phyloP scores from a whole-genome alignment of 106 monocot genomes.

The Narthecium ossifragum region DNA sequence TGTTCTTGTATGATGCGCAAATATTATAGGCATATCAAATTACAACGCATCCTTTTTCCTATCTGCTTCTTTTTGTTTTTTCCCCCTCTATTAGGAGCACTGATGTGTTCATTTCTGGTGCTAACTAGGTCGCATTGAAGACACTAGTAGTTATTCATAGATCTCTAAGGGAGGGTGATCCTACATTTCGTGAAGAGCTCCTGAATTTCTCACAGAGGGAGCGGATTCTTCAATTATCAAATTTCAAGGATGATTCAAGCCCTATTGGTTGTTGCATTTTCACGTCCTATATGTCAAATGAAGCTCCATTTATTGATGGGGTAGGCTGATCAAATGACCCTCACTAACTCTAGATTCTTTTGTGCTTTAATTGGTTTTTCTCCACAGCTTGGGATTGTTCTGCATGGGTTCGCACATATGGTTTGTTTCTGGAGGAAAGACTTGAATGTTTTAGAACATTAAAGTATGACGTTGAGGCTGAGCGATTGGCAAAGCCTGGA shows the following conservation, averaged over 20 bases:
- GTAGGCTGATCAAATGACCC: no score
- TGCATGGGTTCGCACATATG: slow-evolving; percentile 96
- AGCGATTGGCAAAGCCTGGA: slow-evolving; percentile 45
- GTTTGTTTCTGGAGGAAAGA: slow-evolving; percentile 92
- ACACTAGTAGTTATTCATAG: slow-evolving; percentile 90
- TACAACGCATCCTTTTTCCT: background rate
- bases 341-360: background rate
- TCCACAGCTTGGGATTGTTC: slow-evolving; percentile 96
- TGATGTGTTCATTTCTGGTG: background rate
- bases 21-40: no score
- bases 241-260: slow-evolving; percentile 93
- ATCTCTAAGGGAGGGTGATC: slow-evolving; percentile 86
- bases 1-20: no score
- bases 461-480: slow-evolving; percentile 93
- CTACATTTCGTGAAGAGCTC: slow-evolving; percentile 89
- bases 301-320: no score
- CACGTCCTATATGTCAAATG: no score
- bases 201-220: slow-evolving; percentile 68
- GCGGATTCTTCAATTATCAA: slow-evolving; percentile 69
- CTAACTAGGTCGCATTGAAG: slow-evolving; percentile 85
- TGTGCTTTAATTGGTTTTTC: no score
- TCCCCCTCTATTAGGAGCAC: background rate
- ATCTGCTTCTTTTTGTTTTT: background rate
- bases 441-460: slow-evolving; percentile 86
- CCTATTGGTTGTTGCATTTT: slow-evolving; percentile 52